phyloP scores from a whole-genome alignment of 2,329 filamentous ascomycete species.

The Elsinoe necatrix region DNA sequence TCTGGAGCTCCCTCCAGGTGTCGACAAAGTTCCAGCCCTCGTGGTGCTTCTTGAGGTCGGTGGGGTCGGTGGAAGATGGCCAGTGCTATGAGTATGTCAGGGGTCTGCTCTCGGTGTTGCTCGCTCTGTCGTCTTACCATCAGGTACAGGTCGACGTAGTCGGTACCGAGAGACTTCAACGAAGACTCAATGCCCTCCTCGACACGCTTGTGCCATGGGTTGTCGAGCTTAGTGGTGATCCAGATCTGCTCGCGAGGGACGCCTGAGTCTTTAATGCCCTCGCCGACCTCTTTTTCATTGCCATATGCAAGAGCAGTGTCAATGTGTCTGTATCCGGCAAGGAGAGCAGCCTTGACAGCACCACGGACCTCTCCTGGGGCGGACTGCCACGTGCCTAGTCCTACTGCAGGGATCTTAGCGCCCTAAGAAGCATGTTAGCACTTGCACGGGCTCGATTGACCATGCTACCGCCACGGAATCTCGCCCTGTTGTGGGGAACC shows the following conservation, averaged over 20 bases:
- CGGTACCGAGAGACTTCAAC: conserved; percentile 51
- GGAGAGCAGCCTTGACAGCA: conserved; percentile 54
- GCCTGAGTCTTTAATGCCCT: conserved; percentile 58
- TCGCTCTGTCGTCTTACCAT: conserved; percentile 7
- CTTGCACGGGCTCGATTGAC: neutral
- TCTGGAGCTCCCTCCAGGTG: conserved; percentile 48
- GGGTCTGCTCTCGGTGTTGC: neutral
- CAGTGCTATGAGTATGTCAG: conserved; percentile 32
- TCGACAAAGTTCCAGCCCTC: conserved; percentile 66
- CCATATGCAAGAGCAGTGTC: conserved; percentile 67
- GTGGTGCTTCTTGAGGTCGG: conserved; percentile 57
- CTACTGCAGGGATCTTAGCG: conserved; percentile 66
- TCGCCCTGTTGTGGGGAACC: neutral
- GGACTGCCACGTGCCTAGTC: conserved; percentile 74
- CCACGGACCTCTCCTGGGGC: conserved; percentile 57
- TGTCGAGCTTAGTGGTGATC: conserved; percentile 76
- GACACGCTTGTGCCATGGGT: conserved; percentile 66
- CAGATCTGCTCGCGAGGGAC: conserved; percentile 60
- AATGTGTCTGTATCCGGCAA: conserved; percentile 21
- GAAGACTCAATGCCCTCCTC: conserved; percentile 53
- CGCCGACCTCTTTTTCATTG: conserved; percentile 67
- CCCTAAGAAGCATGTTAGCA: conserved; percentile 52
- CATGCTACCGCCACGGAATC: neutral
- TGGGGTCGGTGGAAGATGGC: conserved; percentile 56
- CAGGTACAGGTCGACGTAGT: conserved; percentile 63